Percentiles rank a stretch among this genome's conserved stretches.
Evolutionary conservation across 345 rosid genomes (phyloP).

Genomic region (Eucalyptus microcorys): DNA sequence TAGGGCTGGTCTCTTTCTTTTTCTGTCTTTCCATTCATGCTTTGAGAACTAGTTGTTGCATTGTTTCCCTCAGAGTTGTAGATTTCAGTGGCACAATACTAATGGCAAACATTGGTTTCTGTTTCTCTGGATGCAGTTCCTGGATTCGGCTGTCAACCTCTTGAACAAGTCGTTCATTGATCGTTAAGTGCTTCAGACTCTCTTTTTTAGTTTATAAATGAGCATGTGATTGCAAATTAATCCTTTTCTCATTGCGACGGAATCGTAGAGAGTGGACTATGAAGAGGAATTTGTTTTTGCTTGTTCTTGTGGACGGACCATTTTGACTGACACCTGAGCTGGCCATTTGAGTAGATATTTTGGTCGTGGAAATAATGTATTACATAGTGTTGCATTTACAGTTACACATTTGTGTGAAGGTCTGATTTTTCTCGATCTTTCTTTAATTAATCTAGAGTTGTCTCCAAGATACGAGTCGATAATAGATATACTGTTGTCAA

Average conservation of each 20-base stretch:
- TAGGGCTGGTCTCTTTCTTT: neutral
- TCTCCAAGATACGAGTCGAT: neutral
- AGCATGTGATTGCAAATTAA: neutral
- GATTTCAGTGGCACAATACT: neutral
- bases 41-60: neutral
- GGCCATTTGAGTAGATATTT: neutral
- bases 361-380: neutral
- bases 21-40: neutral
- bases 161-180: conserved; percentile 82
- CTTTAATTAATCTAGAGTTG: neutral
- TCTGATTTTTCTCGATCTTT: neutral
- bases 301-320: neutral
- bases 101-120: neutral
- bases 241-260: neutral
- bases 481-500: neutral
- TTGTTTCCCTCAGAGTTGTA: neutral
- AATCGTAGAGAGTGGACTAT: neutral
- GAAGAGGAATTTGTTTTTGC: neutral
- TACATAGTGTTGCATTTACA: neutral
- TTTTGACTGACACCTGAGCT: neutral
- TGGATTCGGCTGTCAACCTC: conserved; percentile 73
- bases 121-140: conserved; percentile 39
- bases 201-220: neutral
- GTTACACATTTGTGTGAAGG: neutral
- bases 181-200: conserved; percentile 16